These are phyloP conservation scores for Neurospora sp. DNA, from an alignment of 495 filamentous ascomycete genomes.

Conservation along the genomic window DNA sequence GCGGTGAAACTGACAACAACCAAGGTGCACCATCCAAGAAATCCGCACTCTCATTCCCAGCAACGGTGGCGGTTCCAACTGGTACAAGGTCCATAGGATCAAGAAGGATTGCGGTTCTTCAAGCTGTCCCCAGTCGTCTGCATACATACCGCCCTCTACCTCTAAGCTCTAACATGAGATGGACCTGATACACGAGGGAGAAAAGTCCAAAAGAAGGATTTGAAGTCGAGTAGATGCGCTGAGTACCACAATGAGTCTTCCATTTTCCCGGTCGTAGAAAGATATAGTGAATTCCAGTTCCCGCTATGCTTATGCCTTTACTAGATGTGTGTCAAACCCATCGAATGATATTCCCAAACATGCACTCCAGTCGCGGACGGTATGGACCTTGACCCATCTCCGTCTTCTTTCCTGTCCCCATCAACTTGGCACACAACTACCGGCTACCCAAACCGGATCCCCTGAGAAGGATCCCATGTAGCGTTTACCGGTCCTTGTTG, in stretches of 20 bases:
- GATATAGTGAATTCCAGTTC: not conserved
- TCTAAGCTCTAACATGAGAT: not conserved
- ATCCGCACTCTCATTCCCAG: not conserved
- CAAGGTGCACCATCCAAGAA: not conserved
- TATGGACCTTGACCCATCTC: constrained; percentile 17
- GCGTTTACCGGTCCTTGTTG: constrained; percentile 9
- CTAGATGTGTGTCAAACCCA: not conserved
- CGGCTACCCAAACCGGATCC: constrained; percentile 48
- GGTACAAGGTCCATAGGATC: not conserved
- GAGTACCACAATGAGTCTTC: not conserved
- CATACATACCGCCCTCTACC: not conserved
- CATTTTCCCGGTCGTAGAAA: not conserved
- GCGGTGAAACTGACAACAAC: not conserved
- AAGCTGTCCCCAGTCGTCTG: not conserved
- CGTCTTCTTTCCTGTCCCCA: not conserved
- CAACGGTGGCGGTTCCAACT: not conserved
- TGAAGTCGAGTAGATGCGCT: not conserved
- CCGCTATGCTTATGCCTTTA: not conserved
- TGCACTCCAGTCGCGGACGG: constrained; percentile 9
- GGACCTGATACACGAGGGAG: not conserved
- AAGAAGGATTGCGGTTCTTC: not conserved
- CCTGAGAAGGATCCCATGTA: constrained; percentile 54
- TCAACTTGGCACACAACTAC: not conserved
- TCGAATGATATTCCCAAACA: not conserved
- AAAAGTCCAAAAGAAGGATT: not conserved